A percentile compares a stretch with the other conserved stretches of the same genome.
These are phyloP conservation scores for Thuja plicata DNA, from an alignment of 83 land plant species.

Conservation along the genomic window DNA sequence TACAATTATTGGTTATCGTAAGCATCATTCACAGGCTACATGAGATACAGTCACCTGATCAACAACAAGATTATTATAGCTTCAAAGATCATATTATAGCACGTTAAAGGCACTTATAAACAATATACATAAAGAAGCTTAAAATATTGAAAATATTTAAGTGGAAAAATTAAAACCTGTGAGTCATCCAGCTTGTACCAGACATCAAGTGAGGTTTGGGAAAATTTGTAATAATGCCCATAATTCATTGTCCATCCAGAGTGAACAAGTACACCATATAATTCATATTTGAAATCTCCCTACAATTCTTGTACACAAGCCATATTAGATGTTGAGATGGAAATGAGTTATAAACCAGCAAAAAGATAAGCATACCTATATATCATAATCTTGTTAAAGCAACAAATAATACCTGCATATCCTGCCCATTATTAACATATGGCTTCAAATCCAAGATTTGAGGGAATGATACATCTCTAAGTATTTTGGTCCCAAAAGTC, in stretches of 20 bases:
- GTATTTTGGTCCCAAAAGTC: slow-evolving; percentile 31
- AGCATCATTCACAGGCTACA: slow-evolving; percentile 1
- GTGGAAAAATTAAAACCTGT: slow-evolving; percentile 18
- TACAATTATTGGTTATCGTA: not conserved
- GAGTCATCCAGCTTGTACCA: slow-evolving; percentile 68
- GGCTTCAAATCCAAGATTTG: slow-evolving; percentile 49
- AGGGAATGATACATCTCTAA: slow-evolving; percentile 42
- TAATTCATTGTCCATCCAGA: slow-evolving; percentile 40
- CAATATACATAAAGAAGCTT: not conserved
- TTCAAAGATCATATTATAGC: not conserved
- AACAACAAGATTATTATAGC: too few species aligned
- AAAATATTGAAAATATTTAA: too few species aligned
- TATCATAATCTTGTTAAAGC: not conserved
- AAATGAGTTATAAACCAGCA: not conserved
- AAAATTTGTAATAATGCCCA: slow-evolving; percentile 64
- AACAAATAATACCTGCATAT: slow-evolving; percentile 11
- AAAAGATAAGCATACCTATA: not conserved
- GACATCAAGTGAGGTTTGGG: slow-evolving; percentile 51
- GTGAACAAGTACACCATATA: slow-evolving; percentile 75
- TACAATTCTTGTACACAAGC: slow-evolving; percentile 10
- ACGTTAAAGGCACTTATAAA: not conserved
- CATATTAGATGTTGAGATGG: not conserved
- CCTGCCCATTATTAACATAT: slow-evolving; percentile 20
- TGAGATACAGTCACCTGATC: not conserved
- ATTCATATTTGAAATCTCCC: slow-evolving; percentile 48